Percentiles rank a stretch among this genome's conserved stretches.
phyloP scores from a whole-genome alignment of 345 rosid genomes.

The Crucihimalaya himalaica region DNA sequence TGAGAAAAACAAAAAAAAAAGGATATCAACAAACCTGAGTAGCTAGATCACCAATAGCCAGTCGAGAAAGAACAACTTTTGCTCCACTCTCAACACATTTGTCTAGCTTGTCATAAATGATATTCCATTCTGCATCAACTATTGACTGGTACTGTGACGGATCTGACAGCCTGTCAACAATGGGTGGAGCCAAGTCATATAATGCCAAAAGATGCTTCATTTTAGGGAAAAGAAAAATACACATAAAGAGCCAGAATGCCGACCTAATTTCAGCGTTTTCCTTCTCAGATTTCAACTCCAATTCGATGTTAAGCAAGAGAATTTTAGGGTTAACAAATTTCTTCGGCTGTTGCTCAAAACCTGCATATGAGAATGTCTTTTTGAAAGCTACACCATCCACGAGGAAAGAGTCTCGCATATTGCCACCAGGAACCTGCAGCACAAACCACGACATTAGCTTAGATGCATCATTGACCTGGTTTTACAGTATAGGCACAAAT shows the following conservation, averaged over 20 bases:
- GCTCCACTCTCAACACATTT: constrained; percentile 95
- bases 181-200: constrained; percentile 22
- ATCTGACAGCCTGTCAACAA: constrained; percentile 73
- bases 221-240: neutral
- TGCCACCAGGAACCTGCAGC: constrained; percentile 93
- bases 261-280: constrained; percentile 99
- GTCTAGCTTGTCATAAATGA: constrained; percentile 96
- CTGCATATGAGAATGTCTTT: constrained; percentile 99
- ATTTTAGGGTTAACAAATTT: constrained; percentile 81
- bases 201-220: constrained; percentile 14
- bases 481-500: neutral
- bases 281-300: constrained; percentile 98
- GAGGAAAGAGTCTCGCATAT: constrained; percentile 92
- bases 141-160: constrained; percentile 97
- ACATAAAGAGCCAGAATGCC: constrained; percentile 14
- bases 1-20: neutral
- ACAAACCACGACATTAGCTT: constrained; percentile 29
- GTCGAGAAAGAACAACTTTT: constrained; percentile 91
- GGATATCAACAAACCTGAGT: constrained; percentile 68
- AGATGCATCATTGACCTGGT: neutral
- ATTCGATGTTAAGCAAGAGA: constrained; percentile 81
- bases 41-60: constrained; percentile 98
- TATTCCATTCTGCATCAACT: constrained; percentile 99
- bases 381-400: constrained; percentile 98
- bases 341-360: constrained; percentile 99